Conservation (phyloP, 192 early-diverging fungal genomes). For the Mortierella antarctica region DNA sequence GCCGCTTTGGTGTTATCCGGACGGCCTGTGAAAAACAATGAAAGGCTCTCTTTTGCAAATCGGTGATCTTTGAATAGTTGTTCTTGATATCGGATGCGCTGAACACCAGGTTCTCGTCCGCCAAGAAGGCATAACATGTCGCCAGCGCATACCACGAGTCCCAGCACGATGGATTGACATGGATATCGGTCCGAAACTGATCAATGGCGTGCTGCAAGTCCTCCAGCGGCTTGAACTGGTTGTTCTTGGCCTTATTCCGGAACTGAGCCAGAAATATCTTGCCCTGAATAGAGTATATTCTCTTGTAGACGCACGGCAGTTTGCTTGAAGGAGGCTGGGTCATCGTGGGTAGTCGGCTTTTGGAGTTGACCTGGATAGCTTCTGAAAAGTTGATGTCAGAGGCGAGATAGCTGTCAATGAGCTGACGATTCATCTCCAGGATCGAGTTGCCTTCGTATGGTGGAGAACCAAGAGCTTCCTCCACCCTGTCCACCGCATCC, state of each 20-base stretch:
- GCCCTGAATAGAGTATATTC: constrained; percentile 69
- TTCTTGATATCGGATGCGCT: constrained; percentile 68
- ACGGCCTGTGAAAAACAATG: constrained; percentile 69
- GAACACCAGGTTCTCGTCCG: constrained; percentile 73
- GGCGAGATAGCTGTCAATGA: constrained; percentile 50
- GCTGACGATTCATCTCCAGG: constrained; percentile 48
- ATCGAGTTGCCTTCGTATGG: constrained; percentile 56
- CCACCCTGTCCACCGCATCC: constrained; percentile 68
- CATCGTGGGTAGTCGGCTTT: constrained; percentile 33
- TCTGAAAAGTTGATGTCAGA: constrained; percentile 51
- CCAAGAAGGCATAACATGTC: constrained; percentile 62
- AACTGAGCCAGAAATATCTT: constrained; percentile 61
- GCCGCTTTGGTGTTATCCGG: constrained; percentile 26
- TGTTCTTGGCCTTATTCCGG: constrained; percentile 61
- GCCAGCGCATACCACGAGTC: constrained; percentile 77
- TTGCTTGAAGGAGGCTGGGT: constrained; percentile 42
- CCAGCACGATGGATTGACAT: constrained; percentile 64
- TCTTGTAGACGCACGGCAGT: constrained; percentile 57
- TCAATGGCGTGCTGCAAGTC: constrained; percentile 66
- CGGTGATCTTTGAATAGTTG: constrained; percentile 60
- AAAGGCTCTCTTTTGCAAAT: constrained; percentile 73
- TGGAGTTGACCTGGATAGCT: constrained; percentile 32
- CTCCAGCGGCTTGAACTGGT: constrained; percentile 64
- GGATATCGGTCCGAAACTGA: constrained; percentile 64
- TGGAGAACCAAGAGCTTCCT: constrained; percentile 63